phyloP scores from a whole-genome alignment of 2,329 filamentous ascomycete species.

The Aspergillus thermomutatus region DNA sequence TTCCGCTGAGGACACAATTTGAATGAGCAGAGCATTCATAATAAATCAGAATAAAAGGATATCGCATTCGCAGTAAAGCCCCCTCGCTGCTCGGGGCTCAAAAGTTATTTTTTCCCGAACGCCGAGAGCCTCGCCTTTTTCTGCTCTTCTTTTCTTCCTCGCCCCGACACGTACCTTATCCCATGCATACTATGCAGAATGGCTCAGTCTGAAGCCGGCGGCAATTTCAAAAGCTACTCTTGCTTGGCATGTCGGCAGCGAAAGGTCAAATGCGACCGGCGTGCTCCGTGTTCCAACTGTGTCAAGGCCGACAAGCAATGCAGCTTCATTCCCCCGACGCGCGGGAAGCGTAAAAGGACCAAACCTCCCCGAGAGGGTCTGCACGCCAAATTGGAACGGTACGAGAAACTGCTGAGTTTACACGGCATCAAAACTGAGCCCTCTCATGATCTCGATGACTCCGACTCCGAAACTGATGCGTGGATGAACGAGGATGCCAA shows the following conservation, averaged over 20 bases:
- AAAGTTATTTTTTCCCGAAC: not conserved
- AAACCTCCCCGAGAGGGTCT: conserved; percentile 66
- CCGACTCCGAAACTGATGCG: not conserved
- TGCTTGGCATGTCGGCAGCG: not conserved
- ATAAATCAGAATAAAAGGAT: too few relatives aligned
- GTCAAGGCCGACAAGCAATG: conserved; percentile 61
- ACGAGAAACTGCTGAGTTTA: conserved; percentile 54
- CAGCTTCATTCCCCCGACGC: conserved; percentile 38
- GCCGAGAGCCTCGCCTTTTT: not conserved
- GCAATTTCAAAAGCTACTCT: not conserved
- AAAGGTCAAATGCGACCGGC: not conserved
- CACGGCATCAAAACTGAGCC: not conserved
- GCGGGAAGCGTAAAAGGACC: conserved; percentile 52
- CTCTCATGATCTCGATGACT: not conserved
- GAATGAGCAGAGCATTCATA: too few relatives aligned
- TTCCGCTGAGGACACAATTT: too few relatives aligned
- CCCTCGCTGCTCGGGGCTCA: not conserved
- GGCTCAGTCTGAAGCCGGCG: not conserved
- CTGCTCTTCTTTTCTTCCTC: not conserved
- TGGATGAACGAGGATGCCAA: not conserved
- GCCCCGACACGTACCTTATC: not conserved
- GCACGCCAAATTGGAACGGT: conserved; percentile 62
- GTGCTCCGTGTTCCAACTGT: conserved; percentile 62
- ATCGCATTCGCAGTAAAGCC: too few relatives aligned
- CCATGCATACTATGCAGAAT: not conserved